Conservation (phyloP, 2,329 filamentous ascomycete species). For the Colletotrichum karsti region DNA sequence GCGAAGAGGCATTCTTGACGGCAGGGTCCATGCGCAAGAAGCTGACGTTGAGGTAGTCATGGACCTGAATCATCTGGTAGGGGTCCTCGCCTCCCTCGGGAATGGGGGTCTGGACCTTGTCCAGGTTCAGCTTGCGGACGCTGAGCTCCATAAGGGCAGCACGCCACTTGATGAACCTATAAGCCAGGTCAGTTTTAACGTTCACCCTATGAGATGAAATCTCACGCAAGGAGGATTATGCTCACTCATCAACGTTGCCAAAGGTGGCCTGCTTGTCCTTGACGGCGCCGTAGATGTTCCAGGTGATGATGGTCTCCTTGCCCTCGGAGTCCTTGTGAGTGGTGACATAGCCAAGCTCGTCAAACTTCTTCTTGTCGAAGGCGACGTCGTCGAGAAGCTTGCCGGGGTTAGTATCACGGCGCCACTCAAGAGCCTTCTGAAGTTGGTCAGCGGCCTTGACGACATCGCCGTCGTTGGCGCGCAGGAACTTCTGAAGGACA, state of each 20-base stretch:
- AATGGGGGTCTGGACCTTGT: slow-evolving; percentile 74
- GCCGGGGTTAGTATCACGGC: slow-evolving; percentile 77
- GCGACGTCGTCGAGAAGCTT: slow-evolving; percentile 69
- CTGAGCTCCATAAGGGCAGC: slow-evolving; percentile 91
- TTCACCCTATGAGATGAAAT: not conserved
- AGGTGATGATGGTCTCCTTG: slow-evolving; percentile 76
- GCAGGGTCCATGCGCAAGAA: slow-evolving; percentile 84
- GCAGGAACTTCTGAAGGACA: slow-evolving; percentile 91
- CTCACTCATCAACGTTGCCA: slow-evolving; percentile 81
- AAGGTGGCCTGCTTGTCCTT: slow-evolving; percentile 87
- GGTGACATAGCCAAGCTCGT: slow-evolving; percentile 82
- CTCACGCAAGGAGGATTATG: slow-evolving; percentile 28
- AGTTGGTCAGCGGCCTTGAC: slow-evolving; percentile 82
- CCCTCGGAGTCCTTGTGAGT: slow-evolving; percentile 66
- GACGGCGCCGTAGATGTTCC: slow-evolving; percentile 92
- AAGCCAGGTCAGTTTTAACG: not conserved
- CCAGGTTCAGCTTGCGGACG: slow-evolving; percentile 76
- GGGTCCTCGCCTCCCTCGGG: slow-evolving; percentile 80
- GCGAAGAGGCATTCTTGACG: slow-evolving; percentile 68
- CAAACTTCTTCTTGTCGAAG: slow-evolving; percentile 77
- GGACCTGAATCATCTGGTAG: slow-evolving; percentile 91
- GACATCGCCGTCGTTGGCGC: slow-evolving; percentile 84
- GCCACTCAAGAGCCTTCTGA: slow-evolving; percentile 81
- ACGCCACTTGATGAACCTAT: slow-evolving; percentile 88
- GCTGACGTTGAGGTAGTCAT: slow-evolving; percentile 89